phyloP scores from a whole-genome alignment of 495 filamentous ascomycete genomes.

The Penicillium diatomitis region DNA sequence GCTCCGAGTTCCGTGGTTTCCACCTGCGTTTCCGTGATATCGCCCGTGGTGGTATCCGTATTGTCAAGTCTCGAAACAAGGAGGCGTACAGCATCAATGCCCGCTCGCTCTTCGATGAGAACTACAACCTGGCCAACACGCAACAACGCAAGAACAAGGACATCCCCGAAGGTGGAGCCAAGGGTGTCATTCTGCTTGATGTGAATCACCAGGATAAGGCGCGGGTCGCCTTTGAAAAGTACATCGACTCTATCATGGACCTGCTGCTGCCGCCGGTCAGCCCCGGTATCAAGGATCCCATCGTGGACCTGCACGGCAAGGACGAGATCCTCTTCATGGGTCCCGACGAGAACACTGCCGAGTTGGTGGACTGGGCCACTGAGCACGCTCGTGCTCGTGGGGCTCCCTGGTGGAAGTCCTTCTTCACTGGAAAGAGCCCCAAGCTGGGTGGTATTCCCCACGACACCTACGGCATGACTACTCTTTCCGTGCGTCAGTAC shows the following conservation, averaged over 20 bases:
- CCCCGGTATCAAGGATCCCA: conserved; percentile 97
- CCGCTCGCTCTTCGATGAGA: conserved; percentile 92
- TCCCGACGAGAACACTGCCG: conserved; percentile 96
- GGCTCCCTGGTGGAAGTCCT: conserved; percentile 99
- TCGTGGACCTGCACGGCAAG: conserved; percentile 88
- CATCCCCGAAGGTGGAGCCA: conserved; percentile 97
- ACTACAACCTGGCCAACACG: conserved; percentile 95
- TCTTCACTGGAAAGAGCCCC: conserved; percentile 98
- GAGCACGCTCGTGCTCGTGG: conserved; percentile 82
- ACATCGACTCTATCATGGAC: conserved; percentile 96
- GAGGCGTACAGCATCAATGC: conserved; percentile 96
- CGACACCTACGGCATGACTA: conserved; percentile 96
- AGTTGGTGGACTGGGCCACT: conserved; percentile 95
- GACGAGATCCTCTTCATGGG: conserved; percentile 98
- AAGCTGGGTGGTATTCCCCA: conserved; percentile 94
- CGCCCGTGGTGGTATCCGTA: conserved; percentile 92
- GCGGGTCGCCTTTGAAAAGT: conserved; percentile 92
- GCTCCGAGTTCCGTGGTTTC: conserved; percentile 93
- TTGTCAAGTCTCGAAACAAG: conserved; percentile 92
- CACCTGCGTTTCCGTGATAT: conserved; percentile 97
- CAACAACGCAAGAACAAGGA: conserved; percentile 99
- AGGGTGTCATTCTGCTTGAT: conserved; percentile 94
- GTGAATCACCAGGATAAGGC: conserved; percentile 88
- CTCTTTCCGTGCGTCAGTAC: conserved; percentile 89
- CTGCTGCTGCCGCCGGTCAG: conserved; percentile 80